Percentiles rank a stretch among this genome's conserved stretches.
These are phyloP conservation scores for Rutstroemia sp. DNA, from an alignment of 2,329 filamentous ascomycete species.

Conservation along the genomic window DNA sequence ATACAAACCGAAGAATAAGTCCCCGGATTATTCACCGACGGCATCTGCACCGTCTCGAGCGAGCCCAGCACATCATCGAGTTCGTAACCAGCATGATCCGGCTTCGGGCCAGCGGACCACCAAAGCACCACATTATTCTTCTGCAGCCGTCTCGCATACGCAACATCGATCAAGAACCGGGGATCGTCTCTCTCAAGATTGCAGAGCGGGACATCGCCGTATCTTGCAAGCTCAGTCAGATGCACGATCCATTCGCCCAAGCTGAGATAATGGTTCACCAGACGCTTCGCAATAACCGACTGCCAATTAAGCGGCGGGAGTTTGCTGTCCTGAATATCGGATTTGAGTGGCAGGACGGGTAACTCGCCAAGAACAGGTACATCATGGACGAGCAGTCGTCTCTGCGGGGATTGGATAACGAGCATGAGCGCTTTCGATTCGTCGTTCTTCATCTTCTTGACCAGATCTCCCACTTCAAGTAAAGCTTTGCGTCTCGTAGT, in stretches of 20 bases:
- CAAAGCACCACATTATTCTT: conserved; percentile 90
- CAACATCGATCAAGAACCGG: conserved; percentile 88
- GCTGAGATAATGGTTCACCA: conserved; percentile 85
- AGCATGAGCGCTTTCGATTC: conserved; percentile 74
- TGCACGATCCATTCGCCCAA: conserved; percentile 91
- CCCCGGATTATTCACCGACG: conserved; percentile 83
- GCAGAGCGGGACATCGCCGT: conserved; percentile 90
- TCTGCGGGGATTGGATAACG: conserved; percentile 85
- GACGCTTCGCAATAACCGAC: conserved; percentile 72
- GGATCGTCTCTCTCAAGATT: conserved; percentile 94
- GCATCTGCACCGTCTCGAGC: conserved; percentile 85
- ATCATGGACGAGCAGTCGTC: conserved; percentile 73
- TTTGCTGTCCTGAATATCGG: conserved; percentile 77
- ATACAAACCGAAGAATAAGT: conserved; percentile 96
- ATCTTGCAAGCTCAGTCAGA: conserved; percentile 77
- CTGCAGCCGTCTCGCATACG: conserved; percentile 84
- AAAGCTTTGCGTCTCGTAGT: conserved; percentile 85
- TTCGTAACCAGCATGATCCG: conserved; percentile 94
- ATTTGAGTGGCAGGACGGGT: conserved; percentile 72
- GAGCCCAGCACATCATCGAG: conserved; percentile 79
- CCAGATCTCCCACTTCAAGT: conserved; percentile 76
- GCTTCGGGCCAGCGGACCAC: conserved; percentile 84
- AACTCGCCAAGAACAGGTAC: conserved; percentile 78
- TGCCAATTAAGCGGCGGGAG: conserved; percentile 94
- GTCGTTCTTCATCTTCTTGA: conserved; percentile 87